Evolutionary conservation across 164 flowering plant species (phyloP), one percentile per base, ranked within the genome.

Genomic region (Platanus orientalis): DNA sequence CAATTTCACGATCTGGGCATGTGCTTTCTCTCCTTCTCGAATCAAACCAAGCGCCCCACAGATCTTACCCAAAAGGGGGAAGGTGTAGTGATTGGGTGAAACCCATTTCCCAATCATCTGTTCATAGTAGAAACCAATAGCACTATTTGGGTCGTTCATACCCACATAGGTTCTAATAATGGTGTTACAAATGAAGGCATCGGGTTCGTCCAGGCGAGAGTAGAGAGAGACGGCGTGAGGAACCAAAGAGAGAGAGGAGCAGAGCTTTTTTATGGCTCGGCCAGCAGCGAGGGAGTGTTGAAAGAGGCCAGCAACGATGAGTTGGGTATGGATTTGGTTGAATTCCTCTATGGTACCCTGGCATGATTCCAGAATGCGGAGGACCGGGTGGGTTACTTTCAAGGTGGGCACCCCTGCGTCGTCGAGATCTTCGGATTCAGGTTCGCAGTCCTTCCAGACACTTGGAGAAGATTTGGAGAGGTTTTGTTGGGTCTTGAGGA

Each of bases 111-210:
- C 66, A 36, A 81, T 59, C 80, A 83, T 73, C 58, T 74, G 51
- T 23, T 48, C 55, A 62, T 71, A 60, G 44, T 81, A 84, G 74
- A 86, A 84, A 9, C 44, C 40, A 11, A 81, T 61, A 12, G 75
- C 95, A 28, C 53, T 61, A 23, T 34, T 64, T 6, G 80, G 78
- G 69, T 78, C 68, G 62, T 73, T 48, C 53, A 54, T 29, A 25
- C 64, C 69, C 76, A 79, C 74, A 72, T 52, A 79, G 21, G 80
- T 47, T 54, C 79, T 83, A 27, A 88, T 68, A 26, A 88, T 74
- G 17, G 81, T 81, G 64, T 88, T 88, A 51, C 87, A 81, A 14
- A 81, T 49, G 73, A 86, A 88, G 29, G 89, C 80, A 61, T 86
- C 90, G 2, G 88, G 84, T 24, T 79, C 70, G 30, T 79, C 69